phyloP scores from a whole-genome alignment of 345 rosid genomes.

The Isatis tinctoria region DNA sequence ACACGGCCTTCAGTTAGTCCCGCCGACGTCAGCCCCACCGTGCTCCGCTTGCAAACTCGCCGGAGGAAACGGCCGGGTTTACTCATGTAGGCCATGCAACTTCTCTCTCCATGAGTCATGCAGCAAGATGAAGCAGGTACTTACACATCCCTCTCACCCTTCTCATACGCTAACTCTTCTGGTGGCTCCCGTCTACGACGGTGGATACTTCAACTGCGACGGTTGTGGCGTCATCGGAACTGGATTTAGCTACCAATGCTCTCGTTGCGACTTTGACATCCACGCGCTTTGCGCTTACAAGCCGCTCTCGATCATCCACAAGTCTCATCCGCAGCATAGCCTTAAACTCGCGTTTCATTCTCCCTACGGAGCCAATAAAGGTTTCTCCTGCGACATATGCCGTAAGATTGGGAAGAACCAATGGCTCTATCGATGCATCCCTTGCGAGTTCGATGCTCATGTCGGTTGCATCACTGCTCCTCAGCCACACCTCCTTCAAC shows the following conservation, averaged over 20 bases:
- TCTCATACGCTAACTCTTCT: conserved; percentile 48
- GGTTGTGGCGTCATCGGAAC: conserved; percentile 45
- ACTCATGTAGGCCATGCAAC: conserved; percentile 51
- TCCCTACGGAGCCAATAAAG: conserved; percentile 42
- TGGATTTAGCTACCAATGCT: conserved; percentile 60
- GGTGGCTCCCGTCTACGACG: conserved; percentile 39
- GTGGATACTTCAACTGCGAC: conserved; percentile 49
- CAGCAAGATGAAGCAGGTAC: conserved; percentile 45
- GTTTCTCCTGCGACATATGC: conserved; percentile 58
- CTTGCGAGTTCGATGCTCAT: conserved; percentile 59
- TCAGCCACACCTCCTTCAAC: conserved; percentile 27
- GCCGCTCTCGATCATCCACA: conserved; percentile 35
- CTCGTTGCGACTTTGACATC: conserved; percentile 44
- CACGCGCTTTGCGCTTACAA: conserved; percentile 50
- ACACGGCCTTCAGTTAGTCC: conserved; percentile 45
- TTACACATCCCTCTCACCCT: conserved; percentile 57
- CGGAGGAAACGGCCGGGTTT: conserved; percentile 37
- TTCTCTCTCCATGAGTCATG: conserved; percentile 54
- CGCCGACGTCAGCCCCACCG: conserved; percentile 20
- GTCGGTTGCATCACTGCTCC: conserved; percentile 34
- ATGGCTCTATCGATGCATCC: conserved; percentile 58
- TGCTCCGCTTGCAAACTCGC: conserved; percentile 44
- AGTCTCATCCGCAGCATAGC: conserved; percentile 39
- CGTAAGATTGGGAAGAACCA: conserved; percentile 40
- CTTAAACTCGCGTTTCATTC: conserved; percentile 47